Evolutionary conservation across 441 rosid genomes (phyloP).

Genomic region (Gossypium laxum): DNA sequence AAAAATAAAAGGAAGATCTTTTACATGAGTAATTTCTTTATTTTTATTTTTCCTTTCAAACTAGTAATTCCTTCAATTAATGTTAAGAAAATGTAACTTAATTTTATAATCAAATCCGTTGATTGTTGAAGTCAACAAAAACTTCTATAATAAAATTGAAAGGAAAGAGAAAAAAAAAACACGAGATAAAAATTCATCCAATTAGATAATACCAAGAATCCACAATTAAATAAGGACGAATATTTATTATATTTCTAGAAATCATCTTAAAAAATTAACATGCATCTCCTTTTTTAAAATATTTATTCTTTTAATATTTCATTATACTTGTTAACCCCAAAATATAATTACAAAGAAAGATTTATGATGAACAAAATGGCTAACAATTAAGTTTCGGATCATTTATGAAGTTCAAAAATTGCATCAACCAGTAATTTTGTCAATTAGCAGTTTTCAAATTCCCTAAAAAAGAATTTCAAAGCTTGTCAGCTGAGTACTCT

Average conservation of each 20-base stretch:
- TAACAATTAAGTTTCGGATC: neutral
- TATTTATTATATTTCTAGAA: neutral
- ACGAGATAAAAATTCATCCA: neutral
- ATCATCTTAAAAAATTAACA: no score
- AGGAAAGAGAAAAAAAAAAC: neutral
- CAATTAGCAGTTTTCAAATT: neutral
- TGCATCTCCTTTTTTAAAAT: neutral
- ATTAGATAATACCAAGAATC: neutral
- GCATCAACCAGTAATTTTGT: neutral
- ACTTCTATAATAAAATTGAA: neutral
- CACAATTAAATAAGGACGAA: neutral
- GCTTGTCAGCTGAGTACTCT: neutral
- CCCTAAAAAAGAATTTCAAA: neutral
- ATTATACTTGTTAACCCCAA: neutral
- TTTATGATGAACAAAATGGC: neutral
- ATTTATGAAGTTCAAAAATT: neutral
- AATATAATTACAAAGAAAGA: no score
- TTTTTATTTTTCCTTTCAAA: no score
- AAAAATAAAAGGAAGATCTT: neutral
- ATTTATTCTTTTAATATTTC: no score
- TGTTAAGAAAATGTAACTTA: no score
- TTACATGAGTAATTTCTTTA: neutral
- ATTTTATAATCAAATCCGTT: neutral
- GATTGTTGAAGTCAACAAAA: neutral
- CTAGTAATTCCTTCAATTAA: neutral